Evolutionary conservation across 805 yeast species (phyloP).

Genomic region (Cyberlindnera americana): DNA sequence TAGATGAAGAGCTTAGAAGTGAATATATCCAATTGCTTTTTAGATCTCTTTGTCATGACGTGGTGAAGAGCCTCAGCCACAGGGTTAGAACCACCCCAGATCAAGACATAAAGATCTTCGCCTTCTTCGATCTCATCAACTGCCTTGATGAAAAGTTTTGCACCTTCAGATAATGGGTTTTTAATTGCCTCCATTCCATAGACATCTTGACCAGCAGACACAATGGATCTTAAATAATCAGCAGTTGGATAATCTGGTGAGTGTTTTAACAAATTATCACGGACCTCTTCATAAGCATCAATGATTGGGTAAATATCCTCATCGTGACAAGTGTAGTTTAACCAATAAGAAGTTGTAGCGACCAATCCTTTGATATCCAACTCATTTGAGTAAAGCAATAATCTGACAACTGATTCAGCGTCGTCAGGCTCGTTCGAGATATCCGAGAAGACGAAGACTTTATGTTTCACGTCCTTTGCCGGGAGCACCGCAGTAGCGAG

Average conservation of each 20-base stretch:
- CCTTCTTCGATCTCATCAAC: slow-evolving; percentile 19
- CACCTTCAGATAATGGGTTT: slow-evolving; percentile 25
- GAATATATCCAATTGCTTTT: slow-evolving; percentile 10
- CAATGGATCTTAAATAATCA: slow-evolving; percentile 27
- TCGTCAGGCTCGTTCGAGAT: slow-evolving; percentile 33
- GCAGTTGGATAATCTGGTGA: slow-evolving; percentile 28
- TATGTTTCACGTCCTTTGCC: slow-evolving; percentile 31
- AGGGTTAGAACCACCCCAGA: slow-evolving; percentile 33
- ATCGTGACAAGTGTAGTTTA: slow-evolving; percentile 29
- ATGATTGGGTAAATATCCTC: slow-evolving; percentile 31
- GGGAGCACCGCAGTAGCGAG: neutral
- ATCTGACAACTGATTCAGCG: slow-evolving; percentile 30
- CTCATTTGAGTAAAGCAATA: slow-evolving; percentile 31
- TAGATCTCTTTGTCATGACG: slow-evolving; percentile 19
- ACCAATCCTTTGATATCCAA: slow-evolving; percentile 29
- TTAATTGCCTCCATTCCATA: slow-evolving; percentile 27
- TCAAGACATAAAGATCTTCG: slow-evolving; percentile 24
- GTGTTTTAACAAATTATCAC: slow-evolving; percentile 26
- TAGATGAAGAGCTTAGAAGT: slow-evolving; percentile 19
- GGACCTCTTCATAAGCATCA: slow-evolving; percentile 31
- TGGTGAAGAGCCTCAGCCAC: slow-evolving; percentile 31
- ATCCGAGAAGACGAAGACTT: slow-evolving; percentile 31
- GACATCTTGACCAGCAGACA: slow-evolving; percentile 24
- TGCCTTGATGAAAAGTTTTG: slow-evolving; percentile 23
- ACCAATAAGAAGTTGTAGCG: slow-evolving; percentile 34